Evolutionary conservation across 805 yeast species (phyloP).

Genomic region (Candida pini): DNA sequence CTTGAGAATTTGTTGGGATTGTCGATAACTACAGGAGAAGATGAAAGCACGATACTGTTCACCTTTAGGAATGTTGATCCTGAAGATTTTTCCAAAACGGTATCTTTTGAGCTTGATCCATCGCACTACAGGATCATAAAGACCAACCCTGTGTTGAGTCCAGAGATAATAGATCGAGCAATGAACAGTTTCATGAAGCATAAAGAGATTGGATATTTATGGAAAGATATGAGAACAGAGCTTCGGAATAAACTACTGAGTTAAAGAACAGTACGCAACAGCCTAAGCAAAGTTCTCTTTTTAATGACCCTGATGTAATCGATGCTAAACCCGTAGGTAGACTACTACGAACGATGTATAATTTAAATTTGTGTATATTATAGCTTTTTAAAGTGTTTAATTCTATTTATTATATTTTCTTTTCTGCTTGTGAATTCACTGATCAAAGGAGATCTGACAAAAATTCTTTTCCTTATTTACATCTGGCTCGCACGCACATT

Average conservation of each 20-base stretch:
- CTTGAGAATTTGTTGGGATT: constrained; percentile 44
- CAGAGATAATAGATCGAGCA: constrained; percentile 11
- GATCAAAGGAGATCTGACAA: too few relatives aligned
- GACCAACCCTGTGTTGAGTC: constrained; percentile 30
- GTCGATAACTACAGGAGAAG: constrained; percentile 36
- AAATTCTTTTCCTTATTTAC: too few relatives aligned
- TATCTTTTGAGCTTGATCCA: constrained; percentile 38
- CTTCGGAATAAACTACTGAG: constrained; percentile 10
- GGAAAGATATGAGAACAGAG: constrained; percentile 29
- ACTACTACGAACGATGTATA: too few relatives aligned
- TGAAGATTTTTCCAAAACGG: constrained; percentile 36
- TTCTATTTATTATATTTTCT: too few relatives aligned
- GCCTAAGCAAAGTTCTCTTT: background rate
- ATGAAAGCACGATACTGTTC: constrained; percentile 30
- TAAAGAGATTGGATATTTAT: constrained; percentile 29
- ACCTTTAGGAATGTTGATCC: constrained; percentile 43
- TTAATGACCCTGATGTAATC: background rate
- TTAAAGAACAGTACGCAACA: background rate
- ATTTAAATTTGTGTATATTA: too few relatives aligned
- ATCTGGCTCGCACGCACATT: too few relatives aligned
- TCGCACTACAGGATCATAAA: constrained; percentile 29
- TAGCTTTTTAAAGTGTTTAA: too few relatives aligned
- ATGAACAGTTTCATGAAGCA: constrained; percentile 19
- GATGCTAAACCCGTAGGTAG: too few relatives aligned
- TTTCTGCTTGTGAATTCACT: too few relatives aligned